Evolutionary conservation across 2,329 filamentous ascomycete genomes (phyloP).

Genomic region (Sporothrix brunneoviolacea): DNA sequence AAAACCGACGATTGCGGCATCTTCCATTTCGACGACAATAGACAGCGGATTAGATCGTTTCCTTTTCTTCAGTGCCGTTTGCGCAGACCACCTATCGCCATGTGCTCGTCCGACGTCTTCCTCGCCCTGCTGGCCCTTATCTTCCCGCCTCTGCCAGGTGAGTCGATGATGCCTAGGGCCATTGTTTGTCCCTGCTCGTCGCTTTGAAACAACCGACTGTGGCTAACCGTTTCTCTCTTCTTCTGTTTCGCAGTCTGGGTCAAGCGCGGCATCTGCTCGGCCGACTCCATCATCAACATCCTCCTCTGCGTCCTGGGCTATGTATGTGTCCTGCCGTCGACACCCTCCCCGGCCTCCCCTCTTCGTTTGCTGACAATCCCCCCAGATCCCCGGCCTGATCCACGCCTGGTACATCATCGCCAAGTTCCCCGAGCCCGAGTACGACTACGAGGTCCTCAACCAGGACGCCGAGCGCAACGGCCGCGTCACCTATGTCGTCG

Average conservation of each 20-base stretch:
- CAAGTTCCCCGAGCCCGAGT: conserved; percentile 70
- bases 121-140: conserved; percentile 57
- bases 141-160: conserved; percentile 60
- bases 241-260: conserved; percentile 68
- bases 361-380: not conserved
- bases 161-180: no score
- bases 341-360: no score
- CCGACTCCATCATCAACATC: conserved; percentile 91
- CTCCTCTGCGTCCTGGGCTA: conserved; percentile 74
- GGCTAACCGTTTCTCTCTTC: conserved; percentile 26
- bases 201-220: no score
- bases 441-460: conserved; percentile 60
- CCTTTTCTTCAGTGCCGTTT: no score
- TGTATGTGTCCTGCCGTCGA: conserved; percentile 35
- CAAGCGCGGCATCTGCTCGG: conserved; percentile 86
- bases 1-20: no score
- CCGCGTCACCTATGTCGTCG: conserved; percentile 72
- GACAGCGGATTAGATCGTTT: no score
- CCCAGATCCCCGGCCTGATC: conserved; percentile 73
- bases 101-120: conserved; percentile 57
- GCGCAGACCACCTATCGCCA: no score
- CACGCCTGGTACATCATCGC: conserved; percentile 99
- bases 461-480: conserved; percentile 45
- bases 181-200: no score
- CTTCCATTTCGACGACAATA: no score